These are phyloP conservation scores for Russula griseocarnosa DNA, from an alignment of 768 basidiomycete genomes.

Conservation along the genomic window DNA sequence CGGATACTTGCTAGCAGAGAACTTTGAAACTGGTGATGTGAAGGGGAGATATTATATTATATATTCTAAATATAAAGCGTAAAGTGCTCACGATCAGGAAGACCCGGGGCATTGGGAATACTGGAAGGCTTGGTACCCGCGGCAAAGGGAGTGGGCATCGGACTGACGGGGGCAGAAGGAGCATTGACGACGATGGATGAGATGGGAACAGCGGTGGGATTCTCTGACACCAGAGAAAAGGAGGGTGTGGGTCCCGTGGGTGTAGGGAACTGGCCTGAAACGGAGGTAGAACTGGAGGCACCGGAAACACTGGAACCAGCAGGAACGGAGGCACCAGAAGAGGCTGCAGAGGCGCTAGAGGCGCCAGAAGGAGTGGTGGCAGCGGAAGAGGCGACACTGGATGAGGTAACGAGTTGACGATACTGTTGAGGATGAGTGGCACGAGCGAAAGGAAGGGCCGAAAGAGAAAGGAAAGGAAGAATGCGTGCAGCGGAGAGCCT, in stretches of 20 bases:
- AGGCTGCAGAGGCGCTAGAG: too few relatives aligned
- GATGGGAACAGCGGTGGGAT: slow-evolving; percentile 61
- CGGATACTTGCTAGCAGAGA: slow-evolving; percentile 48
- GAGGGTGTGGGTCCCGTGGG: slow-evolving; percentile 34
- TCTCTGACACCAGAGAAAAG: slow-evolving; percentile 46
- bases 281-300: too few relatives aligned
- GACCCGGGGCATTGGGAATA: slow-evolving; percentile 34
- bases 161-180: slow-evolving; percentile 41
- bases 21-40: slow-evolving; percentile 8
- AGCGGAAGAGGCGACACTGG: slow-evolving; percentile 28
- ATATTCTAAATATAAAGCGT: background rate
- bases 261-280: slow-evolving; percentile 10
- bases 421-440: slow-evolving; percentile 19
- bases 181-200: slow-evolving; percentile 45
- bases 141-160: slow-evolving; percentile 45
- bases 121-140: slow-evolving; percentile 46
- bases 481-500: slow-evolving; percentile 33
- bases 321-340: background rate
- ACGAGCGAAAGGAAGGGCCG: slow-evolving; percentile 44
- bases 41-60: background rate
- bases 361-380: background rate
- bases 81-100: slow-evolving; percentile 35
- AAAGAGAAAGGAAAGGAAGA: slow-evolving; percentile 35
- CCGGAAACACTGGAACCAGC: background rate
- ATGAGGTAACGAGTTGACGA: slow-evolving; percentile 30